Percentiles rank a stretch among this genome's conserved stretches.
phyloP scores from a whole-genome alignment of 306 rosid genomes.

The Spatholobus suberectus region DNA sequence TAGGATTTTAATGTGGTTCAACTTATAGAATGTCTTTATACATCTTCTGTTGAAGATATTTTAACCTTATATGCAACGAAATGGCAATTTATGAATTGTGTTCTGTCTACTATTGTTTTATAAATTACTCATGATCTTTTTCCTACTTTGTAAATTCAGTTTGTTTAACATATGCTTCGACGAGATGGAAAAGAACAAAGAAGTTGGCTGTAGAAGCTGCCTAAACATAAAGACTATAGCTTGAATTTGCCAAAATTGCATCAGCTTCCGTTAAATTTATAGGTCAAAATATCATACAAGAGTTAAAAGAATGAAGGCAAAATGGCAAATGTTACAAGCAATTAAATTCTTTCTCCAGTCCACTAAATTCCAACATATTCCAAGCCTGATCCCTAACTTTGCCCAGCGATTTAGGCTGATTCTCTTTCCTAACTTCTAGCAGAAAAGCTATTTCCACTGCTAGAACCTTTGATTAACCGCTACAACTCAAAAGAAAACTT shows the following conservation, averaged over 20 bases:
- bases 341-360: background rate
- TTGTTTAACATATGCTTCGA: background rate
- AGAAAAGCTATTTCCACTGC: too few relatives aligned
- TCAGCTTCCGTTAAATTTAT: constrained; percentile 7
- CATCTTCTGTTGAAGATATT: background rate
- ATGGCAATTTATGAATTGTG: background rate
- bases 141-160: background rate
- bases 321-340: constrained; percentile 21
- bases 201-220: background rate
- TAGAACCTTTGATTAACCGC: too few relatives aligned
- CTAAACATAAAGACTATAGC: too few relatives aligned
- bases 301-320: background rate
- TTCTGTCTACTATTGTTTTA: background rate
- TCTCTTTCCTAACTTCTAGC: background rate
- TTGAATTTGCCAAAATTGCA: background rate
- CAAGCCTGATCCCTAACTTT: background rate
- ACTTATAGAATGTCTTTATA: background rate
- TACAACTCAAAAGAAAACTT: too few relatives aligned
- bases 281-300: constrained; percentile 12
- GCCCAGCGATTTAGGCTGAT: background rate
- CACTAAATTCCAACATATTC: background rate
- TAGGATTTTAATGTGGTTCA: background rate
- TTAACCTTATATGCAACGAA: background rate
- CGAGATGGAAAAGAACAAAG: background rate
- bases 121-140: background rate